Evolutionary conservation across 1,284 basidiomycete species (phyloP), one percentile per base, ranked within the genome.

Genomic region (Pseudozyma thailandica): DNA sequence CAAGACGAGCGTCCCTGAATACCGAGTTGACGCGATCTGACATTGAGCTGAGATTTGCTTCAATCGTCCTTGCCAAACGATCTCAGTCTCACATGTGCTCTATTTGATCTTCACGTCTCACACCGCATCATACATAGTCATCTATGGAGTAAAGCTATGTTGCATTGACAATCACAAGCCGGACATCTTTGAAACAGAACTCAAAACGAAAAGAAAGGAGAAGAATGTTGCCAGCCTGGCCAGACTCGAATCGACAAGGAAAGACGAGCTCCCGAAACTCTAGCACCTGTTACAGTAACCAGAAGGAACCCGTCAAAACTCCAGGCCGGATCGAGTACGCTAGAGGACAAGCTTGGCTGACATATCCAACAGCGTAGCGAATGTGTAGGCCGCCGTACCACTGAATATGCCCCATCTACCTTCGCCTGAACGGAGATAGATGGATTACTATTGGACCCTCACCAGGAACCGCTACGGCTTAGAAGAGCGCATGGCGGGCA

Each of bases 401-500:
- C 52, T 50, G 27, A 50, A 57, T 33, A 48, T 31, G 61, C 57
- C 68, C 39, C 61, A 54, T 16, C 49, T 38, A 38, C 44, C 49
- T 13, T 16, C 23, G 2, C 21, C n/a, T n/a, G 43, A 28, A 31
- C 6, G 31, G 5, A n/a, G n/a, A 44, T 38, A 38, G 33, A 41
- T 52, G 63, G 47, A 35, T 51, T 68, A 55, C 44, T 72, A 26
- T 72, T 48, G 70, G 70, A 72, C 64, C 64, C 63, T 72, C 61
- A 72, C 63, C 70, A 72, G 70, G 70, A 68, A 72, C 70, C 70
- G 70, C 70, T 62, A 63, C 52, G 70, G 55, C 69, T 63, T 63
- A 60, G 63, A 51, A 57, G 58, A 62, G 63, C 54, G 41, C 59
- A 58, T 35, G 50, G 70, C 70, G 70, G 70, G 64, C 70, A 72